Evolutionary conservation across 192 early-diverging fungal genomes (phyloP).

Genomic region (Coemansia sp.): DNA sequence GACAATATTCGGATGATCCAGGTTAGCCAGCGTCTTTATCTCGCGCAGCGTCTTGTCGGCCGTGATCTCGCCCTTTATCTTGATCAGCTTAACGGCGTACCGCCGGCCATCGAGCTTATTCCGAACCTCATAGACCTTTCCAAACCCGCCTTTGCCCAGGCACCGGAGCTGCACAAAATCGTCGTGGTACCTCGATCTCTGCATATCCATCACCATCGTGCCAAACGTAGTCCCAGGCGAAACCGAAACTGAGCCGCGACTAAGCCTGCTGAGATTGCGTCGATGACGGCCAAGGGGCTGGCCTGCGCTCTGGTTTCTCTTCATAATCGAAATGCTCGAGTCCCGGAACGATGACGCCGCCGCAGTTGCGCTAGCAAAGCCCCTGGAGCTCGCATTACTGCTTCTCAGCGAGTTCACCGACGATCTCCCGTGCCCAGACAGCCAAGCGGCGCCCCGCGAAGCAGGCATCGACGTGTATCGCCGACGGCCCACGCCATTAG

Average conservation of each 20-base stretch:
- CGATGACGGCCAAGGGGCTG: background rate
- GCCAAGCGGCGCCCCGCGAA: background rate
- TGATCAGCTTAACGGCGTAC: constrained; percentile 90
- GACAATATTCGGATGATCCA: constrained; percentile 89
- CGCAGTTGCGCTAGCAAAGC: background rate
- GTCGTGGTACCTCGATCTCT: constrained; percentile 65
- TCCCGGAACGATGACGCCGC: constrained; percentile 5
- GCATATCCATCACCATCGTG: constrained; percentile 45
- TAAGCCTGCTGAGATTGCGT: background rate
- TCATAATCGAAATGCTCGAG: constrained; percentile 1
- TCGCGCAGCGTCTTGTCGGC: constrained; percentile 81
- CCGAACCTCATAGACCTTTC: constrained; percentile 73
- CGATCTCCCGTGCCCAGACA: background rate
- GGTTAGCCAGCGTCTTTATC: constrained; percentile 79
- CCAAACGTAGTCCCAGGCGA: constrained; percentile 5
- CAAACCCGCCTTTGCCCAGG: constrained; percentile 92
- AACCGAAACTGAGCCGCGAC: background rate
- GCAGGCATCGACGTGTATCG: constrained; percentile 11
- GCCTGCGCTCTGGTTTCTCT: background rate
- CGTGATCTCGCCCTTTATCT: constrained; percentile 58
- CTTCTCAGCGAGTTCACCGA: background rate
- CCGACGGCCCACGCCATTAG: constrained; percentile 8
- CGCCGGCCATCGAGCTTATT: constrained; percentile 86
- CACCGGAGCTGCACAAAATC: constrained; percentile 78
- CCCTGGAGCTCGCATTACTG: constrained; percentile 2